Conservation (phyloP, 768 basidiomycete species). For the Brasilioporus rufonigricans region DNA sequence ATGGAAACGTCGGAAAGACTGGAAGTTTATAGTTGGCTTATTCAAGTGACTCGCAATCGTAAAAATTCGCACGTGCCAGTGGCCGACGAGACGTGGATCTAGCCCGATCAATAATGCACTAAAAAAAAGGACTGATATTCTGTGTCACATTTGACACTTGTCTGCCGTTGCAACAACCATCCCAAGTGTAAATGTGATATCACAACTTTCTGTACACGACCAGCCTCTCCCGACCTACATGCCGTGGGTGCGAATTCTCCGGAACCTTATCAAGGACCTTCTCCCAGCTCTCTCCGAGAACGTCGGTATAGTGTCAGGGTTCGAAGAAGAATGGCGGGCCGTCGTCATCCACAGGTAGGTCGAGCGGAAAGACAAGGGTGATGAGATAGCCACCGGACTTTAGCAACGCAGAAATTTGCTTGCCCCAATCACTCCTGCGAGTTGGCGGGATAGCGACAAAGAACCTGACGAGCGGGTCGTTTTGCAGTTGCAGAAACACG, state of each 20-base stretch:
- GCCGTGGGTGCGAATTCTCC: conserved; percentile 37
- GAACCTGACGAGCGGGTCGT: conserved; percentile 28
- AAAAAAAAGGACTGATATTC: too few species aligned
- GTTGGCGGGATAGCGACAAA: conserved; percentile 69
- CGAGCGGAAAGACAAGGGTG: conserved; percentile 57
- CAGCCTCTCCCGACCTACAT: conserved; percentile 49
- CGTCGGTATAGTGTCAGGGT: conserved; percentile 52
- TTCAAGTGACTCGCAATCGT: too few species aligned
- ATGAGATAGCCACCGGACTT: conserved; percentile 65
- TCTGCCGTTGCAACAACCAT: not conserved
- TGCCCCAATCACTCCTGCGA: conserved; percentile 53
- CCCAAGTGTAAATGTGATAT: not conserved
- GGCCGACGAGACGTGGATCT: not conserved
- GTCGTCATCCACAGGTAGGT: conserved; percentile 39
- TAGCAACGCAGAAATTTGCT: conserved; percentile 51
- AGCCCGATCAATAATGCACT: not conserved
- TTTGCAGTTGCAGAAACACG: not conserved
- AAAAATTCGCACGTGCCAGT: conserved; percentile 16
- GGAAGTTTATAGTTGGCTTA: too few species aligned
- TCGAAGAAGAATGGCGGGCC: conserved; percentile 67
- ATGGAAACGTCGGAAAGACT: conserved; percentile 5
- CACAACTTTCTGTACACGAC: conserved; percentile 34
- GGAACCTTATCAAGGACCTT: conserved; percentile 55
- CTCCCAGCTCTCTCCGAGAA: conserved; percentile 49
- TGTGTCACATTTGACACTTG: not conserved